phyloP scores from a whole-genome alignment of 768 basidiomycete species.

The Boletus subcaerulescens region DNA sequence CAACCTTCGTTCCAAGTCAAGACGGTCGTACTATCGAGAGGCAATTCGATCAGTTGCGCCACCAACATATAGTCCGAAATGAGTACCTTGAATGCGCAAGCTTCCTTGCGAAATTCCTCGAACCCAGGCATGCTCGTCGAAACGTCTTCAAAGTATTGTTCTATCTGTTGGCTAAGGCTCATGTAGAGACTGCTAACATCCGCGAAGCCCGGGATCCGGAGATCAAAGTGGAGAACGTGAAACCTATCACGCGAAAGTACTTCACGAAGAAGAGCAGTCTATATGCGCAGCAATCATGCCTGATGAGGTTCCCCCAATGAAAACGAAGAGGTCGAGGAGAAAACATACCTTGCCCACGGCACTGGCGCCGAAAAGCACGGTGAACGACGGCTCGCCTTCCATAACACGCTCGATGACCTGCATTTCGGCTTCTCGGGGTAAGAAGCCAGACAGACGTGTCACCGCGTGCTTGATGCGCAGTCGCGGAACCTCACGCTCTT shows the following conservation, averaged over 20 bases:
- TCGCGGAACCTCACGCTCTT: conserved; percentile 63
- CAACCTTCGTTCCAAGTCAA: conserved; percentile 64
- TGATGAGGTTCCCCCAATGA: neutral
- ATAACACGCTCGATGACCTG: conserved; percentile 62
- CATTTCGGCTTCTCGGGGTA: conserved; percentile 64
- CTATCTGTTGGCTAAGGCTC: conserved; percentile 78
- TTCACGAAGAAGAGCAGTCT: conserved; percentile 79
- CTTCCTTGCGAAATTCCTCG: conserved; percentile 70
- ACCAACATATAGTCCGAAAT: neutral
- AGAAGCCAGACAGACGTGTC: conserved; percentile 71
- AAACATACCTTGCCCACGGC: conserved; percentile 70
- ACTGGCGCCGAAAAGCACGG: conserved; percentile 76
- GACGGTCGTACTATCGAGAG: conserved; percentile 64
- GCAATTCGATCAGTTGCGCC: conserved; percentile 1
- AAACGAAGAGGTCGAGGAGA: neutral
- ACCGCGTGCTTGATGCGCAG: conserved; percentile 75
- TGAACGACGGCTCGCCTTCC: conserved; percentile 72
- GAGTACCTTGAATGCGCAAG: conserved; percentile 73
- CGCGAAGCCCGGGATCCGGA: conserved; percentile 81
- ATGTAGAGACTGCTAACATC: conserved; percentile 75
- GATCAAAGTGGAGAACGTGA: conserved; percentile 81
- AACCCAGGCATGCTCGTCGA: conserved; percentile 58
- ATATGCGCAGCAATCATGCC: neutral
- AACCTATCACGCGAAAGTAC: conserved; percentile 65
- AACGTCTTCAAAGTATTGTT: conserved; percentile 71